These are phyloP conservation scores for Amphirosellinia nigrospora DNA, from an alignment of 495 filamentous ascomycete species.

Conservation along the genomic window DNA sequence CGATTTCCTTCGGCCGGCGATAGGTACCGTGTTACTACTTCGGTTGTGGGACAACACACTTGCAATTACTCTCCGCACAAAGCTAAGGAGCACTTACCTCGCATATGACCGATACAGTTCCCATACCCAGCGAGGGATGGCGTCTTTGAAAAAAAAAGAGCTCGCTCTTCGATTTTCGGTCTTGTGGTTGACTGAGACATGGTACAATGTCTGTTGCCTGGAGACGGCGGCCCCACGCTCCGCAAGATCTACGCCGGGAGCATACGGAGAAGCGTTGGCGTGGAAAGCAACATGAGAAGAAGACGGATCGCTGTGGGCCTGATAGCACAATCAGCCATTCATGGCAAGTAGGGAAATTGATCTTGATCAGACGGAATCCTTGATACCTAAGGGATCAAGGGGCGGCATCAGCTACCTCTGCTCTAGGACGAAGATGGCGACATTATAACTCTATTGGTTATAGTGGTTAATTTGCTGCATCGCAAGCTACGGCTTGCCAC, in stretches of 20 bases:
- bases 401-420: too few relatives aligned
- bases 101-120: conserved; percentile 2
- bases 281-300: too few relatives aligned
- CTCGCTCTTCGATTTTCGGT: too few relatives aligned
- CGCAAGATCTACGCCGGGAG: too few relatives aligned
- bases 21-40: neutral
- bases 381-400: too few relatives aligned
- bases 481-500: neutral
- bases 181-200: too few relatives aligned
- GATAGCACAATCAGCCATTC: too few relatives aligned
- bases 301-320: too few relatives aligned
- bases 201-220: neutral
- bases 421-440: neutral
- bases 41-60: neutral
- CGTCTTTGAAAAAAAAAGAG: neutral
- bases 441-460: too few relatives aligned
- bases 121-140: neutral
- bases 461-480: too few relatives aligned
- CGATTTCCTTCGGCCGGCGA: neutral
- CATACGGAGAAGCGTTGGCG: too few relatives aligned
- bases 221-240: neutral
- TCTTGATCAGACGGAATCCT: neutral
- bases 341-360: too few relatives aligned
- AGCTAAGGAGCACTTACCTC: neutral
- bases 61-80: neutral